Percentiles rank a stretch among this genome's conserved stretches.
These are phyloP conservation scores for Penicillium atrosanguineum DNA, from an alignment of 495 filamentous ascomycete genomes.

Conservation along the genomic window DNA sequence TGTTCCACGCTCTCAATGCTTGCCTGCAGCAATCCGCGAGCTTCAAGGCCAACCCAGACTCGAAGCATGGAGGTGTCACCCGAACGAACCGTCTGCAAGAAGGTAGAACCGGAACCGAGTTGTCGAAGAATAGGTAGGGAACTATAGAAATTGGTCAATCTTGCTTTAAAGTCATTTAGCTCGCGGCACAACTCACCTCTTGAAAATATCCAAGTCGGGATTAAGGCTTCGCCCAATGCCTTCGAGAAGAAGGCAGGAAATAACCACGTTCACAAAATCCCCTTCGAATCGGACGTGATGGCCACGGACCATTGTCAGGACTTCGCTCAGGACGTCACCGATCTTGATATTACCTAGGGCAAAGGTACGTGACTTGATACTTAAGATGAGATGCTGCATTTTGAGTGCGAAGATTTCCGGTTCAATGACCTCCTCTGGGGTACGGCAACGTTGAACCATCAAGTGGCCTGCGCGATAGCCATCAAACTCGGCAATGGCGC, in stretches of 20 bases:
- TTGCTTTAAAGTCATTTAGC: not conserved
- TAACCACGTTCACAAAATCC: slow-evolving; percentile 98
- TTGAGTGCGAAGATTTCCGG: slow-evolving; percentile 86
- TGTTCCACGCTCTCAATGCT: slow-evolving; percentile 84
- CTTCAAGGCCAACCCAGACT: slow-evolving; percentile 90
- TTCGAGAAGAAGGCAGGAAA: slow-evolving; percentile 89
- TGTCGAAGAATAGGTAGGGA: slow-evolving; percentile 89
- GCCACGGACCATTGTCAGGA: slow-evolving; percentile 84
- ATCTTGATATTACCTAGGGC: slow-evolving; percentile 95
- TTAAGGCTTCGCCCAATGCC: slow-evolving; percentile 89
- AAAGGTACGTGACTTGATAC: slow-evolving; percentile 85
- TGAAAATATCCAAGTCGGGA: slow-evolving; percentile 83
- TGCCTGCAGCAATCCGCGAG: slow-evolving; percentile 80
- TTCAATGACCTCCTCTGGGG: slow-evolving; percentile 85
- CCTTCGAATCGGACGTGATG: slow-evolving; percentile 96
- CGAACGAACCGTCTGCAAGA: slow-evolving; percentile 49
- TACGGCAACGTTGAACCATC: slow-evolving; percentile 93
- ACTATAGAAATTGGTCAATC: slow-evolving; percentile 39
- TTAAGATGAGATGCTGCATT: slow-evolving; percentile 93
- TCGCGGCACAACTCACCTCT: slow-evolving; percentile 51
- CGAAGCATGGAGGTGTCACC: slow-evolving; percentile 90
- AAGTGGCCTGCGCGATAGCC: slow-evolving; percentile 92
- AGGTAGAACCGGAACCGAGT: slow-evolving; percentile 65
- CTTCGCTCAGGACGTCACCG: slow-evolving; percentile 88
- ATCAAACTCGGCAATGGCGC: slow-evolving; percentile 93